Evolutionary conservation across 495 filamentous ascomycete genomes (phyloP), one percentile per base, ranked within the genome.

Genomic region (Thermochaetoides thermophila): DNA sequence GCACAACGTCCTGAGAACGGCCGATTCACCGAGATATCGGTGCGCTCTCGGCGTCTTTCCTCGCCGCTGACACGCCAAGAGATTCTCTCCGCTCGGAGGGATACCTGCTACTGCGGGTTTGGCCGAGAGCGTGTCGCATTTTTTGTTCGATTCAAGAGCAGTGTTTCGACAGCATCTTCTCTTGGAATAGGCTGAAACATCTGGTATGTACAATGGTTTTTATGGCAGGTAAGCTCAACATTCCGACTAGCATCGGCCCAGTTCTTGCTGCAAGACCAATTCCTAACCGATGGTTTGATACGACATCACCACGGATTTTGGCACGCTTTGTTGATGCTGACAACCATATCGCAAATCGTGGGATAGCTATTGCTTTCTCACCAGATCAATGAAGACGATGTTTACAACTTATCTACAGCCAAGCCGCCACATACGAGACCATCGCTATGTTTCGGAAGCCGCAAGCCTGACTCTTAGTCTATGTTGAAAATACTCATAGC

Each of bases 31-130:
- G n/a, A 25, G 13, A 11, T 17, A 20, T 40, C 38, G 38, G 38
- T 18, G 23, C 17, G 26, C 21, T 26, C 32, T 40, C 38, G 38
- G 38, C 38, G 32, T 28, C 32, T 30, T 40, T 35, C 21, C 14
- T 17, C 13, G n/a, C 20, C 22, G 24, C n/a, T 16, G 18, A 26
- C 22, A 23, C 28, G 4, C 10, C 32, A 19, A 3, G 15, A 27
- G 27, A 17, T 10, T 20, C 16, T 29, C 26, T n/a, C n/a, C n/a
- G n/a, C n/a, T n/a, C n/a, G n/a, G n/a, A n/a, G n/a, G n/a, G n/a
- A n/a, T n/a, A n/a, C n/a, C n/a, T n/a, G n/a, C n/a, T n/a, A n/a
- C n/a, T n/a, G n/a, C n/a, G n/a, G n/a, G n/a, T n/a, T n/a, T n/a
- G n/a, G n/a, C n/a, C n/a, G n/a, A n/a, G n/a, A n/a, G n/a, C n/a